These are phyloP conservation scores for Aquanectria penicillioides DNA, from an alignment of 2,329 filamentous ascomycete species.

Conservation along the genomic window DNA sequence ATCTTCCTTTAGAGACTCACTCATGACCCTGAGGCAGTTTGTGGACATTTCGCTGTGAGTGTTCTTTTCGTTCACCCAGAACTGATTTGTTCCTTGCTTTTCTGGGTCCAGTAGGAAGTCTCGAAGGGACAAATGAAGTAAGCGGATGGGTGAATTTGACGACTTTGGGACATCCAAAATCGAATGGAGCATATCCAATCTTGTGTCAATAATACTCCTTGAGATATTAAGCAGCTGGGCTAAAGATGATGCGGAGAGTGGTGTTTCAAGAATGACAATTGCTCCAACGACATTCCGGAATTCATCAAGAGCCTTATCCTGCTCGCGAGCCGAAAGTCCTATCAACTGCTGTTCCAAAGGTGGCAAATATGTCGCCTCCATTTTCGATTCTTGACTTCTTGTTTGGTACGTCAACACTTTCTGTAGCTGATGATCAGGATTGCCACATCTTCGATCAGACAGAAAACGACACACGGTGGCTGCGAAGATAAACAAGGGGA, in stretches of 20 bases:
- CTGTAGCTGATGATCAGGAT: too few relatives aligned
- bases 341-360: not conserved
- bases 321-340: not conserved
- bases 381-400: not conserved
- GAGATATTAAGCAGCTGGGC: not conserved
- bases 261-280: conserved; percentile 1
- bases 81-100: not conserved
- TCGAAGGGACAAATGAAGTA: conserved; percentile 3
- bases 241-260: not conserved
- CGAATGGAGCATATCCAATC: conserved; percentile 5
- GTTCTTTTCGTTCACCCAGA: not conserved
- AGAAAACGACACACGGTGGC: too few relatives aligned
- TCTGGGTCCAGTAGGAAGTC: conserved; percentile 1
- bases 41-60: not conserved
- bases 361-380: conserved; percentile 3
- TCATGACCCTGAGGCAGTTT: not conserved
- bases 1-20: not conserved
- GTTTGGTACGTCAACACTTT: not conserved
- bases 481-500: too few relatives aligned
- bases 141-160: not conserved
- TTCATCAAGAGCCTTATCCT: not conserved
- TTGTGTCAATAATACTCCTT: not conserved
- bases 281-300: not conserved
- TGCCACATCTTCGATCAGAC: too few relatives aligned
- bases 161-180: not conserved